Evolutionary conservation across 1,284 basidiomycete species (phyloP), one percentile per base, ranked within the genome.

Genomic region (Naganishia sp.): DNA sequence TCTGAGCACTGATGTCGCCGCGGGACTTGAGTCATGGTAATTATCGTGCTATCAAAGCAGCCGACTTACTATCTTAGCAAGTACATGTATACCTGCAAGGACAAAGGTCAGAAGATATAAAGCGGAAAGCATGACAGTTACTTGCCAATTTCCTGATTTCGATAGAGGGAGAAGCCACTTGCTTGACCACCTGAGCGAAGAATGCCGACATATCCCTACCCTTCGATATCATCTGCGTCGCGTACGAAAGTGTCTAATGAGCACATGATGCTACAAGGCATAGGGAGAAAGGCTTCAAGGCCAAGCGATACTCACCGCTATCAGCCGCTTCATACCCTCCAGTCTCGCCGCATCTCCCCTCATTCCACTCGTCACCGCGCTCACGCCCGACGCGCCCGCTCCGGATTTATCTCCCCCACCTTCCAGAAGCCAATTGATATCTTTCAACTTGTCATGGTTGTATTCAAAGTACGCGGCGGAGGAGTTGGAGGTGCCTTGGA

Each of bases 141-240:
- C 68, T 64, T 56, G 98, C 94, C 65, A 99, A 87, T 80, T 98
- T 97, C 70, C 94, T 88, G 71, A 97, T 90, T 79, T 97, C 94
- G 55, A 98, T 87, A 76, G 91, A 92, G 54, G 86, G 86, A 2
- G 90, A 90, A 3, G 90, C 92, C 59, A 95, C 92, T 72, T 93
- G 93, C 82, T 94, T 94, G 74, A 94, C 92, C 45, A 96, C 94
- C 76, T 90, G 89, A 4, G 94, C 90, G 74, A 95, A 96, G 83
- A 92, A 94, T 68, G 88, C 86, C 44, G 93, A 90, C 70, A 94
- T 92, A 73, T 94, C 90, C 59, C 92, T 88, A 39, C 89, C 90
- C 81, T 95, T 95, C 45, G 91, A 94, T 70, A 96, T 94, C 78
- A 94, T 84, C 90, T 93, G 48, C 13, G 13, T 39, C 36, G 7